Conservation (phyloP, 139 green algal genomes). For the Tetraselmis striata region DNA sequence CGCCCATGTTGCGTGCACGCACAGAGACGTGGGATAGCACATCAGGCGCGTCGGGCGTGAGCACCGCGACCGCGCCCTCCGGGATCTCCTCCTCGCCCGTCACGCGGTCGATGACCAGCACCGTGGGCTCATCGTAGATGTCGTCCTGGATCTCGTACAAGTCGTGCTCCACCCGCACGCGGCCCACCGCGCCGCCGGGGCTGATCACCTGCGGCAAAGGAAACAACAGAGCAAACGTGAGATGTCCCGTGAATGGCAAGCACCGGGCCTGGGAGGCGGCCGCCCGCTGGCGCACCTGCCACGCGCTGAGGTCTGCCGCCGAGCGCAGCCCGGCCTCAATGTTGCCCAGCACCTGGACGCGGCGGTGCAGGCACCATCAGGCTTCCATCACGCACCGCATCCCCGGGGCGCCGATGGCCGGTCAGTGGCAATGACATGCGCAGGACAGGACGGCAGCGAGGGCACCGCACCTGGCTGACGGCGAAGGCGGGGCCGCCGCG, state of each 20-base stretch:
- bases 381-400: too few species aligned
- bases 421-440: too few species aligned
- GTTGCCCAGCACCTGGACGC: slow-evolving; percentile 53
- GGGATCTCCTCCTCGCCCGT: slow-evolving; percentile 93
- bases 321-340: slow-evolving; percentile 72
- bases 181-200: slow-evolving; percentile 52
- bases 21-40: slow-evolving; percentile 86
- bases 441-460: too few species aligned
- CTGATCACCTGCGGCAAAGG: slow-evolving; percentile 56
- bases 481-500: slow-evolving; percentile 88
- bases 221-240: background rate
- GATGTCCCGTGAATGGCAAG: too few species aligned
- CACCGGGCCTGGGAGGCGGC: background rate
- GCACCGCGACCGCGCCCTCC: slow-evolving; percentile 74
- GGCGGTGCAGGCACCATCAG: slow-evolving; percentile 24
- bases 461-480: slow-evolving; percentile 55
- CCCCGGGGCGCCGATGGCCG: too few species aligned
- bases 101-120: slow-evolving; percentile 76
- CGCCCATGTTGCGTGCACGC: slow-evolving; percentile 82
- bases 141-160: slow-evolving; percentile 84
- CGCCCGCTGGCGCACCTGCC: slow-evolving; percentile 57
- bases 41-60: slow-evolving; percentile 81
- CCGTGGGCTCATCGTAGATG: slow-evolving; percentile 70
- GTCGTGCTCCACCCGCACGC: slow-evolving; percentile 61
- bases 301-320: slow-evolving; percentile 80